phyloP scores from a whole-genome alignment of 2,329 filamentous ascomycete genomes.

The Grosmannia clavigera region DNA sequence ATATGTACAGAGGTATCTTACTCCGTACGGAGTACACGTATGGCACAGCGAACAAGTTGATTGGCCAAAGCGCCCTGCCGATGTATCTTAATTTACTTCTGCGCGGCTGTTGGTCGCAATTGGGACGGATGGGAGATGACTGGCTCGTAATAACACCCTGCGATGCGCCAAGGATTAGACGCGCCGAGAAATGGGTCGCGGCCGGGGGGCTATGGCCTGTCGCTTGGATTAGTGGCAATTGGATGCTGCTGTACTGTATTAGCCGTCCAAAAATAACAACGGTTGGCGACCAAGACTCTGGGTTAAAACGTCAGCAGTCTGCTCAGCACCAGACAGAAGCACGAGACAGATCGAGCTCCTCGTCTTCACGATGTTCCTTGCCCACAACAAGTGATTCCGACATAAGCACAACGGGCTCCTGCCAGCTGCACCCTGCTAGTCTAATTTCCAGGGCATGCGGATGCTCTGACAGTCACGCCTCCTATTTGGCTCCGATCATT shows the following conservation, averaged over 20 bases:
- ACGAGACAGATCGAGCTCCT: background rate
- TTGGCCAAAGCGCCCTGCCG: background rate
- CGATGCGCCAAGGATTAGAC: background rate
- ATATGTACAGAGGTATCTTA: background rate
- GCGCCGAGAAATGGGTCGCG: background rate
- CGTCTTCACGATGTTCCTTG: background rate
- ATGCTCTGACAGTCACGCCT: background rate
- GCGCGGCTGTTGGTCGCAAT: background rate
- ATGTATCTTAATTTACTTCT: background rate
- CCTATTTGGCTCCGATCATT: background rate
- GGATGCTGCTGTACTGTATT: background rate
- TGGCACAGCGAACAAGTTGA: background rate
- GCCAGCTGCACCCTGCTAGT: background rate
- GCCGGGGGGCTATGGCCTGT: background rate
- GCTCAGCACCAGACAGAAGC: background rate
- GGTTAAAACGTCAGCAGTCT: background rate
- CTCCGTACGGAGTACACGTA: background rate
- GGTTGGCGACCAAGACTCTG: background rate
- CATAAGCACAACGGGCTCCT: background rate
- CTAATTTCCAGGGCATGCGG: background rate
- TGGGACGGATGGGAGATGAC: too few species aligned
- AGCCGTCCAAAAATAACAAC: background rate
- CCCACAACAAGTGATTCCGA: background rate
- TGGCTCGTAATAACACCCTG: too few species aligned
- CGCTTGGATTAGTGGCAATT: background rate